phyloP scores from a whole-genome alignment of 2,329 filamentous ascomycete genomes.

The Neonectria ditissima region DNA sequence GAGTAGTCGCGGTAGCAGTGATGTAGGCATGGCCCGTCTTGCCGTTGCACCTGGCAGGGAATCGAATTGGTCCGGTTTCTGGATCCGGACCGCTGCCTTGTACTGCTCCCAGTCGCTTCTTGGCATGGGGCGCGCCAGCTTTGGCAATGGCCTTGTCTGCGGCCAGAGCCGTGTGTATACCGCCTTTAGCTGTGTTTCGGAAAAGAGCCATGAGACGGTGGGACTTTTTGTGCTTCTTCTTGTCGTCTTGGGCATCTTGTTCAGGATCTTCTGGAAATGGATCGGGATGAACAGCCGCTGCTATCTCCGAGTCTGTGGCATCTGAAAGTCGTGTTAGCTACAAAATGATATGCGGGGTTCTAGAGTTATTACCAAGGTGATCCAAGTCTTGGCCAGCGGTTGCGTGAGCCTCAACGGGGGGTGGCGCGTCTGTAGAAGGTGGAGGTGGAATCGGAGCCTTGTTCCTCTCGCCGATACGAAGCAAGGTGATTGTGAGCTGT shows the following conservation, averaged over 20 bases:
- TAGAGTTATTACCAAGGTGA: slow-evolving; percentile 9
- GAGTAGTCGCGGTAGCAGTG: slow-evolving; percentile 73
- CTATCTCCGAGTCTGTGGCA: slow-evolving; percentile 74
- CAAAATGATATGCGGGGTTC: not conserved
- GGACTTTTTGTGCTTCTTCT: slow-evolving; percentile 58
- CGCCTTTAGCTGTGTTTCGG: slow-evolving; percentile 76
- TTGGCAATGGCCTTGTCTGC: slow-evolving; percentile 79
- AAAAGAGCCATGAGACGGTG: slow-evolving; percentile 70
- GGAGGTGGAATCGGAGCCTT: slow-evolving; percentile 79
- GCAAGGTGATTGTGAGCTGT: slow-evolving; percentile 82
- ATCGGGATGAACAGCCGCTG: slow-evolving; percentile 65
- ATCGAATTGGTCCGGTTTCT: slow-evolving; percentile 77
- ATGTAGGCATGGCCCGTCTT: slow-evolving; percentile 80
- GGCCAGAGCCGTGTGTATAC: slow-evolving; percentile 77
- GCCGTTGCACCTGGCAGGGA: slow-evolving; percentile 77
- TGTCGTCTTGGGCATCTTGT: slow-evolving; percentile 56
- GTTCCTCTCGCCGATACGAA: slow-evolving; percentile 85
- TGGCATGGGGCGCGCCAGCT: slow-evolving; percentile 67
- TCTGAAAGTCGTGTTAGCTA: slow-evolving; percentile 46
- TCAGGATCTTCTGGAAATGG: slow-evolving; percentile 53
- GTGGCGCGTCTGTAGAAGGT: slow-evolving; percentile 51
- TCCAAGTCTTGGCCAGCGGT: not conserved
- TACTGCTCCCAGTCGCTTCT: slow-evolving; percentile 78
- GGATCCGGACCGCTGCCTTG: slow-evolving; percentile 55
- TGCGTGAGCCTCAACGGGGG: slow-evolving; percentile 36